Base-by-base conservation (phyloP, 2,329 filamentous ascomycete genomes). In the Mariannaea sp. region DNA sequence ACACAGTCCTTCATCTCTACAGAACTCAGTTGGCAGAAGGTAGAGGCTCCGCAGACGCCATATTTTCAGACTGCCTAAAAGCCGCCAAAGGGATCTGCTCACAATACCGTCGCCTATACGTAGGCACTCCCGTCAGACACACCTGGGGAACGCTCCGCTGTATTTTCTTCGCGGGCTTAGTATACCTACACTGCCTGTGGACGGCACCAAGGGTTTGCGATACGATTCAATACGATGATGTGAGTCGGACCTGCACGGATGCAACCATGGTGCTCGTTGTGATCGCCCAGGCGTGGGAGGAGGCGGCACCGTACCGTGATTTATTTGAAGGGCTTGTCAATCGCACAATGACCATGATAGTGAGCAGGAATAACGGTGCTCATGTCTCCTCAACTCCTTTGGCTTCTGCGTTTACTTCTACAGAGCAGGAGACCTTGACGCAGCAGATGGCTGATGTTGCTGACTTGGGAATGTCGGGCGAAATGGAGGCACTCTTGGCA, bases 171-270 rank as follows among this genome's bases (percentile, higher is more conserved):
- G 55, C 50, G 4, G 57, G 55, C 1, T 27, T 59, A 7, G 57
- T 55, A 4, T 55, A 55, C 17, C 24, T 59, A 2, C 65, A 73
- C 52, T 73, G 70, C 40, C 64, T 73, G 4, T 72, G 69, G 70
- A 62, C 56, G 14, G 68, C 65, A 2, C 38, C 64, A 2, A 49
- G 53, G 1, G 59, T 36, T 10, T 27, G 43, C 3, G 12, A 36
- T 7, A 19, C 38, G 6, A 24, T 33, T 1, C 30, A 38, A 2
- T 27, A 29, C 5, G 53, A 58, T 7, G 42, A 62, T 6, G 56
- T 68, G 7, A 70, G 57, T 56, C 66, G 50, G 17, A 67, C 67
- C 4, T 70, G 65, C 50, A 69, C 61, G 6, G 61, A 61, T 32
- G 68, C 68, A 41, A 70, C 64, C 3, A 71, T 69, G 22, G 59